Percentiles rank a stretch among this genome's conserved stretches.
Conservation (phyloP, 441 rosid species). For the Mallotus repandus region DNA sequence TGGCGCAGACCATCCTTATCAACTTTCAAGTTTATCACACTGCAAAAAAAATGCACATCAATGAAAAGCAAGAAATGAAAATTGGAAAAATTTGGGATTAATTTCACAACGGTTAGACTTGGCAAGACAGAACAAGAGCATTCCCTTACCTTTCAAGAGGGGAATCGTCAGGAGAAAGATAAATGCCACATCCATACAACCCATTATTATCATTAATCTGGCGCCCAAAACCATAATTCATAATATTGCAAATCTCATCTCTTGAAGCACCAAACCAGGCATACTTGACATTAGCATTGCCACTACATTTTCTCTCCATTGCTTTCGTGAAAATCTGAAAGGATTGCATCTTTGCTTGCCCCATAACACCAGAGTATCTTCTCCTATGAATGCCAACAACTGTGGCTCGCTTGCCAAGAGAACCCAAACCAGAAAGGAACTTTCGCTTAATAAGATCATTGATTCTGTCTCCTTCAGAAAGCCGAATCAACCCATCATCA, state of each 20-base stretch:
- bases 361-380: slow-evolving; percentile 26
- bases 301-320: slow-evolving; percentile 43
- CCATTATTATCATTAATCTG: slow-evolving; percentile 34
- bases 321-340: slow-evolving; percentile 59
- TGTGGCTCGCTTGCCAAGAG: slow-evolving; percentile 37
- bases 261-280: slow-evolving; percentile 58
- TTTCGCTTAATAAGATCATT: slow-evolving; percentile 45
- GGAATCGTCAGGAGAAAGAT: slow-evolving; percentile 59
- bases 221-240: slow-evolving; percentile 59
- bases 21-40: slow-evolving; percentile 39
- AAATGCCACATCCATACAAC: slow-evolving; percentile 58
- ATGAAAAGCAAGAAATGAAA: neutral
- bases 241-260: slow-evolving; percentile 39
- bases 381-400: slow-evolving; percentile 44
- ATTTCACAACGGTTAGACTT: no score
- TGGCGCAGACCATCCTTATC: slow-evolving; percentile 60
- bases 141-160: slow-evolving; percentile 54
- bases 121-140: neutral
- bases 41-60: slow-evolving; percentile 12
- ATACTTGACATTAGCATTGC: slow-evolving; percentile 52
- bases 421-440: slow-evolving; percentile 47
- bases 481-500: slow-evolving; percentile 32
- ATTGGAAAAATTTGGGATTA: neutral
- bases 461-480: slow-evolving; percentile 47
- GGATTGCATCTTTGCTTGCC: slow-evolving; percentile 49